Base-by-base conservation (phyloP, 495 filamentous ascomycete genomes). In the Penicillium turbatum region DNA sequence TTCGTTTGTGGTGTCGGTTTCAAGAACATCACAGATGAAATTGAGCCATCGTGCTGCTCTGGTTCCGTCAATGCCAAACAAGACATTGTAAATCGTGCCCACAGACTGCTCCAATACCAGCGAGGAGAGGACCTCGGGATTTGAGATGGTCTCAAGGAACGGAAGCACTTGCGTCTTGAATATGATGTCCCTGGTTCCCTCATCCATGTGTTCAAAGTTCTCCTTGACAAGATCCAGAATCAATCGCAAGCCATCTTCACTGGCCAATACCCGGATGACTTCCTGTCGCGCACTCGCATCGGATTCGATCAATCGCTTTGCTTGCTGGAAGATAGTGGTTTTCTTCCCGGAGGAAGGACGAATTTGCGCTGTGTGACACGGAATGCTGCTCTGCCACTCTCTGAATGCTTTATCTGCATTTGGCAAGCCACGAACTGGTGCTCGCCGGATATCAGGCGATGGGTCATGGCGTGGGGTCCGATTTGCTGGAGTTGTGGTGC, bases 81-180 rank as follows among this genome's bases (percentile, higher is more conserved):
- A 56, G 55, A 75, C 73, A 48, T 75, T 82, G 62, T 79, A 83
- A 30, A 86, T 82, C 2, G 75, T 82, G 17, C 67, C 77, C 31
- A 85, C 70, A 6, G 74, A 61, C 32, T 69, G 72, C 54, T 86
- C 81, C 5, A 85, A 60, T 2, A 83, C 65, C 27, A 80, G 59
- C 0, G 83, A 85, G 6, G 71, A 65, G 13, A 79, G 56, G 6
- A 86, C 73, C 19, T 79, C 68, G 3, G 71, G 68, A 58, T 82
- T 69, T 15, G 80, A 71, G 40, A 87, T 70, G 15, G 69, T 73
- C 46, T 66, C 60, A 35, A 83, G 65, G 53, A 86, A 82, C 5
- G 80, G 77, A 29, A 83, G 61, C 6, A 77, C 63, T 59, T 69
- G 58, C 15, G 59, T 64, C 39, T 36, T 54, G 57, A 75, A 75